Base-by-base conservation (phyloP, 176 grass and related monocot genomes). In the Alopecurus myosuroides region DNA sequence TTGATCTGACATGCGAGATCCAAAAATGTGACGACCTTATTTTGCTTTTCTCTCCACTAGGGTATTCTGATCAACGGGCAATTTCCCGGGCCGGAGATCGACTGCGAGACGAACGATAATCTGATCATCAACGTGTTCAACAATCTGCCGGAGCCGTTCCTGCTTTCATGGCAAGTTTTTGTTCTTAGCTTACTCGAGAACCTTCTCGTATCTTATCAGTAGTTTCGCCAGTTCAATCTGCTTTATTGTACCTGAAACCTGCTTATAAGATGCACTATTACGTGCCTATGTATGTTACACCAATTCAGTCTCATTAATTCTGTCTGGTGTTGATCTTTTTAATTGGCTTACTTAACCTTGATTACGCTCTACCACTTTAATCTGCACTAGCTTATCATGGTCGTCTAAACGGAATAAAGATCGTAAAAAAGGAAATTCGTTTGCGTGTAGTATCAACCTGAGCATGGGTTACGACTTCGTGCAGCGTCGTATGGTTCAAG, bases 31-130 rank as follows among this genome's bases (percentile, higher is more conserved):
- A 14, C 13, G 3, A 44, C n/a, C n/a, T 13, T 14, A 4, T 14
- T 18, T 49, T 49, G 11, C 0, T 57, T 37, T 77, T 30, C 1
- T 84, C 11, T 29, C 9, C n/a, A n/a, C n/a, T 0, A 98, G 92
- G 92, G 71, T 18, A 93, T 98, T 62, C 56, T 98, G 45, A 98
- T 98, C 86, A 91, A 95, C 48, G 95, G 90, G 14, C 88, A 86
- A 69, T 94, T 98, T 53, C 95, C 95, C 0, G 95, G 95, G 37
- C 95, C 92, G 18, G 85, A 90, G 49, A 95, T 98, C 41, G 76
- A 90, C 12, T 93, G 85, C 18, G 77, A 87, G 33, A 98, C 95
- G 6, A 90, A 98, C 1, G 89, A 93, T 22, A 98, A 98, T 6
- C 11, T 98, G 17, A 74, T 98, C 11, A 77, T 95, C 60, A 98